Evolutionary conservation across 257 asterid species (phyloP).

Genomic region (Primulina huaijiensis): DNA sequence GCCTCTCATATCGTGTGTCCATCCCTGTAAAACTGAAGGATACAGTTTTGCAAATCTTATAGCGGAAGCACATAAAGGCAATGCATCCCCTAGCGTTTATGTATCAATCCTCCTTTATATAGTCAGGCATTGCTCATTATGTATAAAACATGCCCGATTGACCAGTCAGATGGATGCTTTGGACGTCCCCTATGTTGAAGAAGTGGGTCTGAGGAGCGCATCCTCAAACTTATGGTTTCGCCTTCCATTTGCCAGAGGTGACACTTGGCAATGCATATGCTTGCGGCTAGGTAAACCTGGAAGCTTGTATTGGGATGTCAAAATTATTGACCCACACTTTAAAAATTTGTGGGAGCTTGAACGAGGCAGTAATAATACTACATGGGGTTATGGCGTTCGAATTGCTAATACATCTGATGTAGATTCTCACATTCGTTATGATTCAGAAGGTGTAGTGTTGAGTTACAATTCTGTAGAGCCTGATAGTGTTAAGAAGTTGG

Average conservation of each 20-base stretch:
- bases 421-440: slow-evolving; percentile 94
- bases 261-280: slow-evolving; percentile 80
- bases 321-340: slow-evolving; percentile 78
- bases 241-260: slow-evolving; percentile 82
- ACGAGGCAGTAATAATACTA: slow-evolving; percentile 67
- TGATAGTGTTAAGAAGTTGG: slow-evolving; percentile 83
- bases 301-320: slow-evolving; percentile 98
- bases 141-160: slow-evolving; percentile 92
- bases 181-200: slow-evolving; percentile 91
- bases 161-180: slow-evolving; percentile 96
- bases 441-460: slow-evolving; percentile 91
- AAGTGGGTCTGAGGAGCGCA: slow-evolving; percentile 83
- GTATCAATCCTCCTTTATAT: slow-evolving; percentile 82
- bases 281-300: slow-evolving; percentile 98
- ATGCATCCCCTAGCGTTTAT: slow-evolving; percentile 72
- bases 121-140: slow-evolving; percentile 88
- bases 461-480: slow-evolving; percentile 87
- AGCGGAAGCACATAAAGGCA: slow-evolving; percentile 88
- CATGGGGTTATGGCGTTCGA: slow-evolving; percentile 95
- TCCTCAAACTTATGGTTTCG: slow-evolving; percentile 97
- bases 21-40: slow-evolving; percentile 48
- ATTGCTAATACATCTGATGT: slow-evolving; percentile 95
- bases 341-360: slow-evolving; percentile 96
- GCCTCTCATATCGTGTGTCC: slow-evolving; percentile 42
- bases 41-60: slow-evolving; percentile 67